Evolutionary conservation across 495 filamentous ascomycete genomes (phyloP).

Genomic region (Amniculicola lignicola): DNA sequence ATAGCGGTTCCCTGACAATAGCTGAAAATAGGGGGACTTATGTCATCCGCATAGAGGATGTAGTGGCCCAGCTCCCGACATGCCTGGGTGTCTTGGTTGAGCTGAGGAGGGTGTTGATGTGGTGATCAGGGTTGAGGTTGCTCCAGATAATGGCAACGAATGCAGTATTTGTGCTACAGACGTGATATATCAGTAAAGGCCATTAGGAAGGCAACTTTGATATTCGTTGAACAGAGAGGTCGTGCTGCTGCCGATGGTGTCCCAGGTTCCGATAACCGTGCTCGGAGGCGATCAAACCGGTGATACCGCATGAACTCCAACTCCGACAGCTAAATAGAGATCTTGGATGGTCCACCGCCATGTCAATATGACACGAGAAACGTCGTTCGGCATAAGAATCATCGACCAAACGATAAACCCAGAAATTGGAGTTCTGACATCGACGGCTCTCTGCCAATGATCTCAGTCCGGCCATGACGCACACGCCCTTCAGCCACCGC

Average conservation of each 20-base stretch:
- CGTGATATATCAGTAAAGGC: conserved; percentile 1
- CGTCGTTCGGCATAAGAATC: conserved; percentile 8
- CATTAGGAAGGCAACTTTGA: conserved; percentile 14
- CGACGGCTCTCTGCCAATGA: conserved; percentile 15
- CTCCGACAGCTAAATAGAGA: conserved; percentile 21
- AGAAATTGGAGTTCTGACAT: conserved; percentile 17
- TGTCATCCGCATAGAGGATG: not conserved
- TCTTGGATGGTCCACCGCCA: conserved; percentile 5
- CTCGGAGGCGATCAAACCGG: conserved; percentile 14
- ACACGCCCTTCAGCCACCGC: conserved; percentile 28
- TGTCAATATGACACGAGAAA: conserved; percentile 25
- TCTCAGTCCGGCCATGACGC: conserved; percentile 16
- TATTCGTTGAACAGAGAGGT: not conserved
- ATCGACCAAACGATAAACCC: conserved; percentile 9
- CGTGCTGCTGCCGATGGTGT: conserved; percentile 3
- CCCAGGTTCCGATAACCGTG: conserved; percentile 19
- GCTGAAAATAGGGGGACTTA: not conserved
- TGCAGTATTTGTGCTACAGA: conserved; percentile 20
- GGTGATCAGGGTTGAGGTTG: not conserved
- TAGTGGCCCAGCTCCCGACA: not conserved
- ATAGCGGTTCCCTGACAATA: not conserved
- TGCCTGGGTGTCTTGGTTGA: not conserved
- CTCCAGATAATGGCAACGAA: not conserved
- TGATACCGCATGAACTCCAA: conserved; percentile 18
- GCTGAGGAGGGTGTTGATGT: not conserved